Evolutionary conservation across 164 flowering plant species (phyloP), one percentile per base, ranked within the genome.

Genomic region (Vitis labrusca): DNA sequence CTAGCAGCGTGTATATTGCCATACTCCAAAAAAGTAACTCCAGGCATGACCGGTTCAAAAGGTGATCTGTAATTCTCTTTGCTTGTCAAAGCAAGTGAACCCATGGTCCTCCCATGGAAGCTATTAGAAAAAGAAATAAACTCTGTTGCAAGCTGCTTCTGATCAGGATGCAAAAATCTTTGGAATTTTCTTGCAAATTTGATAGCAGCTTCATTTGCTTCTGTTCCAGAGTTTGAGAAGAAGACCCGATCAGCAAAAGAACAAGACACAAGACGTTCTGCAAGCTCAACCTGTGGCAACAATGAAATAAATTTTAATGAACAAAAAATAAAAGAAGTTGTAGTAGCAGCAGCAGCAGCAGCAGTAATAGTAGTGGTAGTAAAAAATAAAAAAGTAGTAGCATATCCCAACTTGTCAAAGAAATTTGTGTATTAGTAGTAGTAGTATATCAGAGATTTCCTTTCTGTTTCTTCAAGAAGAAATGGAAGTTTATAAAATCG

Each of bases 181-280:
- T 95, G 98, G 73, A 83, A 91, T 73, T 93, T 91, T 59, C 98
- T 85, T 1, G 97, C 75, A 81, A 93, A 95, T 71, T 95, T 93
- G 58, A 93, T 91, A 53, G 99, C 98, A 62, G 99, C 98, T 79
- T 95, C 99, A 79, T 91, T 95, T 77, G 98, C 99, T 82, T 95
- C 99, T 1, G 98, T 89, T 66, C 98, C 98, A 67, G 97, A 89
- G 73, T 95, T 95, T n/a, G 91, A 64, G 70, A 89, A 91, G 69
- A 95, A 95, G 49, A 93, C 93, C 59, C 93, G 89, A 66, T 95
- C 99, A 44, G 97, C 97, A 81, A 95, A 93, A 32, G 97, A 91
- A 67, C 68, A 53, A 10, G 79, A 82, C 66, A 93, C 94, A 2
- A 93, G 91, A 60, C 86, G 88, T 71, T 90, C 76, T 7, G 92